Percentiles rank a stretch among this genome's conserved stretches.
Evolutionary conservation across 495 filamentous ascomycete species (phyloP).

Genomic region (Podospora pseudocomata): DNA sequence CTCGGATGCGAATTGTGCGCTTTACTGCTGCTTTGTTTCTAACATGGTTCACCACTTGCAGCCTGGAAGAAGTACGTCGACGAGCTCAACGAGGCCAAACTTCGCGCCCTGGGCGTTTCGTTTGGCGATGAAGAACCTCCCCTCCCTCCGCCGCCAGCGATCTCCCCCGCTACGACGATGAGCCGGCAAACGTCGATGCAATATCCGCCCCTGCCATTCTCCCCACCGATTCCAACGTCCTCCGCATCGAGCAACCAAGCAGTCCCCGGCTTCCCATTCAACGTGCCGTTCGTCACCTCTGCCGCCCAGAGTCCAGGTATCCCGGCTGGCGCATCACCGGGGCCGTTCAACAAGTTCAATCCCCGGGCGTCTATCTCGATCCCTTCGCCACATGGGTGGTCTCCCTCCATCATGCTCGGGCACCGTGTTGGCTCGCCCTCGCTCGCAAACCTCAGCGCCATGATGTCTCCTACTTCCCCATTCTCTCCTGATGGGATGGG

Average conservation of each 20-base stretch:
- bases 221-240: slow-evolving; percentile 65
- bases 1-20: background rate
- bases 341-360: slow-evolving; percentile 55
- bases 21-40: background rate
- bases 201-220: slow-evolving; percentile 63
- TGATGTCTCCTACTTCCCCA: slow-evolving; percentile 51
- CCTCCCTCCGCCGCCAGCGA: slow-evolving; percentile 48
- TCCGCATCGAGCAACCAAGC: slow-evolving; percentile 61
- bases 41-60: slow-evolving; percentile 18
- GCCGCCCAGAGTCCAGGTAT: slow-evolving; percentile 56
- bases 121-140: slow-evolving; percentile 67
- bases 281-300: slow-evolving; percentile 52
- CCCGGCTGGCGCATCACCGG: slow-evolving; percentile 49
- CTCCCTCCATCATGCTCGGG: slow-evolving; percentile 52
- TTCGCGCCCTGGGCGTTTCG: slow-evolving; percentile 82
- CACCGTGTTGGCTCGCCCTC: slow-evolving; percentile 57
- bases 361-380: slow-evolving; percentile 54
- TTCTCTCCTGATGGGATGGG: slow-evolving; percentile 48
- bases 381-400: slow-evolving; percentile 50
- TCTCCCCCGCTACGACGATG: slow-evolving; percentile 49
- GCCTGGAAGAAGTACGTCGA: slow-evolving; percentile 85
- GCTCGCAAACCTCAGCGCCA: slow-evolving; percentile 44
- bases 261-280: slow-evolving; percentile 57
- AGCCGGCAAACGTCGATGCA: slow-evolving; percentile 62
- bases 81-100: slow-evolving; percentile 79